Evolutionary conservation across 345 rosid genomes (phyloP), one percentile per base, ranked within the genome.

Genomic region (Sisymbrium irio): DNA sequence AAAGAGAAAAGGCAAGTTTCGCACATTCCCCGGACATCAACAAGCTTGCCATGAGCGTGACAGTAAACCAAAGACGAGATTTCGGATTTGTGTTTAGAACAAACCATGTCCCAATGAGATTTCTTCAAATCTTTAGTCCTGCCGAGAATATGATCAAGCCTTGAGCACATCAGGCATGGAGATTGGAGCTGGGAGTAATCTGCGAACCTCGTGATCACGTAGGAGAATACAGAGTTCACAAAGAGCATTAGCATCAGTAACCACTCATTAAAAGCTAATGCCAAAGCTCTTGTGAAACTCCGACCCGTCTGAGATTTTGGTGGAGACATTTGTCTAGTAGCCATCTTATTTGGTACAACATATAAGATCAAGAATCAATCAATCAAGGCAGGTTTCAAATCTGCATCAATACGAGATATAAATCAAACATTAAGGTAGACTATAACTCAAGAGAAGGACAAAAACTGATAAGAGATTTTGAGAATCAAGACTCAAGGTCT

Each of bases 101-200:
- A 95, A 56, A 95, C 78, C 82, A 87, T 78, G 65, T 95, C 96
- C 92, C 87, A 79, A 25, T 86, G 85, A 53, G 74, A 56, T 28
- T 58, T 87, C 69, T 66, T 93, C 45, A 46, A 41, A 66, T 79
- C 78, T 72, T 77, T 74, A 3, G 46, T 40, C 15, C 67, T 79
- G 47, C 91, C 89, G 1, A 90, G 69, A 57, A 95, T 80, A 67
- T 86, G 97, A 82, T 95, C 99, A 22, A 95, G 96, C 61, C 90
- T 85, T 14, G 98, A 88, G 80, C 99, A 95, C 19, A 92, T 80
- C 41, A 90, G 69, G 55, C 99, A 95, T 0, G 97, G 98, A 10
- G 84, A 68, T 59, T 83, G 96, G 77, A 95, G 79, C 20, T 84
- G 56, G 2, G 85, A 87, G 67, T 69, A 72, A 51, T 56, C 73